Conservation (phyloP, 441 rosid genomes). For the Mallotus repandus region DNA sequence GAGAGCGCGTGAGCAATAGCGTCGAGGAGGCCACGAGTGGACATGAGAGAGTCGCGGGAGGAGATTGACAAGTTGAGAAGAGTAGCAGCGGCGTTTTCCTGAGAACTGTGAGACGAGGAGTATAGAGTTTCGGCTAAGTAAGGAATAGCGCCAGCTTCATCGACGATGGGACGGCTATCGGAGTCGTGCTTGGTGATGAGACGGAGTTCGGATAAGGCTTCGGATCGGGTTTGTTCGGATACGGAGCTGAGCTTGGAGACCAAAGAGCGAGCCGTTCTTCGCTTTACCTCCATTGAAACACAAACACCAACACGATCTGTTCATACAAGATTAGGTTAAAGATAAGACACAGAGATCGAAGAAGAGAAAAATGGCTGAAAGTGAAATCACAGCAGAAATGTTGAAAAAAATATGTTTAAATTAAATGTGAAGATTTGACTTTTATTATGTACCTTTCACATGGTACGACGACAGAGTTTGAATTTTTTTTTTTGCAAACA, state of each 20-base stretch:
- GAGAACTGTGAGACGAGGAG: conserved; percentile 53
- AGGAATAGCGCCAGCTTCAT: conserved; percentile 80
- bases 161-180: conserved; percentile 59
- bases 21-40: conserved; percentile 79
- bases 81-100: conserved; percentile 90
- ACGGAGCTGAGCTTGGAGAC: conserved; percentile 77
- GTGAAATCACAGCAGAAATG: background rate
- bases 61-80: conserved; percentile 80
- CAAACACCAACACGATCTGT: no score
- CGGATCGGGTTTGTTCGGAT: conserved; percentile 65
- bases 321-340: no score
- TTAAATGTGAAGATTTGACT: background rate
- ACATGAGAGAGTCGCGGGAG: conserved; percentile 64
- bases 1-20: conserved; percentile 78
- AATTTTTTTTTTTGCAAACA: no score
- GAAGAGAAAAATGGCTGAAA: background rate
- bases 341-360: background rate
- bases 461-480: no score
- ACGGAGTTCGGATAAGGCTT: conserved; percentile 71
- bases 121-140: conserved; percentile 79
- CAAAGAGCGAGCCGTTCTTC: conserved; percentile 54
- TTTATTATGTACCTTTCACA: background rate
- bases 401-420: background rate
- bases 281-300: conserved; percentile 60
- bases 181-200: conserved; percentile 74